Percentiles rank a stretch among this genome's conserved stretches.
These are phyloP conservation scores for Scleroderma bovista DNA, from an alignment of 768 basidiomycete genomes.

Conservation along the genomic window DNA sequence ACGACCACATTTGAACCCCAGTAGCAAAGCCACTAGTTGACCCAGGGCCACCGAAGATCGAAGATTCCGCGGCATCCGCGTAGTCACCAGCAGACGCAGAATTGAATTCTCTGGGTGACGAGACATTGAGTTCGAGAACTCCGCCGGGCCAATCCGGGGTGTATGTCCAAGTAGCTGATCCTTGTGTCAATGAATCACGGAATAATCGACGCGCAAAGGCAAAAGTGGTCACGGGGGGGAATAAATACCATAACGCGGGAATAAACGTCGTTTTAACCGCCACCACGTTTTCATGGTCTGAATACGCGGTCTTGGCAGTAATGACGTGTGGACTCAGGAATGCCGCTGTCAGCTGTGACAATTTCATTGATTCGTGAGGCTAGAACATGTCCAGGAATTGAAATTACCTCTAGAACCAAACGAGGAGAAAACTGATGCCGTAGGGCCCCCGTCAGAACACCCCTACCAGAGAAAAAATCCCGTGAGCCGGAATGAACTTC, in stretches of 20 bases:
- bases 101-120: slow-evolving; percentile 39
- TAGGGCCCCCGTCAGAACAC: slow-evolving; percentile 61
- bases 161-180: slow-evolving; percentile 32
- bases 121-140: slow-evolving; percentile 36
- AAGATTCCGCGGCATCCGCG: slow-evolving; percentile 15
- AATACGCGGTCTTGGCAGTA: slow-evolving; percentile 42
- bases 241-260: slow-evolving; percentile 26
- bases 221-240: slow-evolving; percentile 39
- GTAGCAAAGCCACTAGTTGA: slow-evolving; percentile 48
- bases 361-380: slow-evolving; percentile 12
- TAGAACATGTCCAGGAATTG: slow-evolving; percentile 12
- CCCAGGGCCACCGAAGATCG: slow-evolving; percentile 31
- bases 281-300: slow-evolving; percentile 42
- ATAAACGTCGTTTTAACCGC: slow-evolving; percentile 33
- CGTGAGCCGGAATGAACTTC: slow-evolving; percentile 26
- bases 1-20: slow-evolving; percentile 42
- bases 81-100: slow-evolving; percentile 22
- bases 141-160: slow-evolving; percentile 17
- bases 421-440: slow-evolving; percentile 74
- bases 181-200: slow-evolving; percentile 41
- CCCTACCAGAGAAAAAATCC: slow-evolving; percentile 18
- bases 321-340: slow-evolving; percentile 38
- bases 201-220: slow-evolving; percentile 49
- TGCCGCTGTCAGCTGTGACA: slow-evolving; percentile 34
- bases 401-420: slow-evolving; percentile 40